Conservation (phyloP, 2,329 filamentous ascomycete species). For the Cyphellophora attinorum region DNA sequence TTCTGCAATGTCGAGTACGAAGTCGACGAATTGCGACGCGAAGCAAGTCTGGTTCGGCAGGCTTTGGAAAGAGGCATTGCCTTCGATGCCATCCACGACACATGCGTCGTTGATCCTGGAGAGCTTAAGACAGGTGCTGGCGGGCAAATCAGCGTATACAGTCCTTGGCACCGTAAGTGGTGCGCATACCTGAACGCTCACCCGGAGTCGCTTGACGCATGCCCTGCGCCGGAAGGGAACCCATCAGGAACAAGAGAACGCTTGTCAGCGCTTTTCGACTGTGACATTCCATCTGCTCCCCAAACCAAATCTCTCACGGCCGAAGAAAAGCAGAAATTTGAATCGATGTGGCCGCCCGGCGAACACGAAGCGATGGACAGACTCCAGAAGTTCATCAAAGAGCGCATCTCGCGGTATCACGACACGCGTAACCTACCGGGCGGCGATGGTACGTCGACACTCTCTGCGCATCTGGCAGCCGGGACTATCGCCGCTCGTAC, state of each 20-base stretch:
- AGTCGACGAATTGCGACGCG: constrained; percentile 76
- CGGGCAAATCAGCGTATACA: constrained; percentile 75
- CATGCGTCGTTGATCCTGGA: constrained; percentile 71
- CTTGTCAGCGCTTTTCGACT: constrained; percentile 50
- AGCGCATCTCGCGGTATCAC: constrained; percentile 54
- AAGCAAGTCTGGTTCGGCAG: constrained; percentile 54
- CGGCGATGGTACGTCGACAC: constrained; percentile 52
- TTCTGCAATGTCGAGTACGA: constrained; percentile 86
- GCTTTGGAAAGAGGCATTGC: constrained; percentile 55
- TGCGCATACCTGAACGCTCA: constrained; percentile 62
- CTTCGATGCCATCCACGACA: constrained; percentile 68
- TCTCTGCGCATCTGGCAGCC: constrained; percentile 64
- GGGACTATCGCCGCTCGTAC: constrained; percentile 61
- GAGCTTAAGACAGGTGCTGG: constrained; percentile 52
- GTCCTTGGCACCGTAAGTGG: constrained; percentile 74
- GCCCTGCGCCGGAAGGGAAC: constrained; percentile 50
- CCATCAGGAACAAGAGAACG: constrained; percentile 35
- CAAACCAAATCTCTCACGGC: constrained; percentile 50
- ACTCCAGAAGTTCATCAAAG: constrained; percentile 57
- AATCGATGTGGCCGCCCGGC: constrained; percentile 61
- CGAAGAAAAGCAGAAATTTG: constrained; percentile 50
- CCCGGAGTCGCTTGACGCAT: constrained; percentile 54
- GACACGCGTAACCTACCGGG: constrained; percentile 58
- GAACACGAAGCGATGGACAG: constrained; percentile 60
- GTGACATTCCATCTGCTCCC: constrained; percentile 52